Base-by-base conservation (phyloP, 495 filamentous ascomycete species). In the Penicillium goetzii region DNA sequence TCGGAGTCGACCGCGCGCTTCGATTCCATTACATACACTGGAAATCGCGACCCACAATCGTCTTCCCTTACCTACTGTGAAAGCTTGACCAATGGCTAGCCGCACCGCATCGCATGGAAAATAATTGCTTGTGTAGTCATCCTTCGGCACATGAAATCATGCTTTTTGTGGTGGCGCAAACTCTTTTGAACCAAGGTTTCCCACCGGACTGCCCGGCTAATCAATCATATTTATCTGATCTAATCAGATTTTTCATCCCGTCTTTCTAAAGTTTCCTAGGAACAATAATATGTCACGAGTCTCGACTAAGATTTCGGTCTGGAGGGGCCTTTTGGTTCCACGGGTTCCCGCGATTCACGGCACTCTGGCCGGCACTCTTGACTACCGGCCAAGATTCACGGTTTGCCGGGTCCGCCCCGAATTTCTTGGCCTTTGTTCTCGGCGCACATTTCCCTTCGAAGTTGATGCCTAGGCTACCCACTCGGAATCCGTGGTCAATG, bases 161-260 rank as follows among this genome's bases (percentile, higher is more conserved):
- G 41, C 47, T 51, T 51, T 30, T 3, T 28, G 45, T 26, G 12
- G 26, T 15, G 23, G 47, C 25, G 23, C 5, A 17, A 51, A n/a
- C 14, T 5, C 47, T 17, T 21, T 51, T 2, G 12, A 51, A 51
- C 47, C 47, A 51, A 51, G 47, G 47, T 51, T 51, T 26, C 12
- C 26, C 12, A 10, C 21, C 47, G 25, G 47, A 51, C 15, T 14
- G 26, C 26, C 10, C 56, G 30, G 56, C 40, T 47, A 49, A 49
- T 47, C 38, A 47, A 58, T 30, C 40, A 28, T 11, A 49, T 34
- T 28, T 15, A 49, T 58, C 41, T 33, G 36, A 58, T 58, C 56
- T 58, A 58, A 58, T 58, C 56, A 49, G 56, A 58, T 58, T 58
- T 49, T 49, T 58, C 56, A 25, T 30, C 23, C 55, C 1, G 21